A percentile compares a stretch with the other conserved stretches of the same genome.
These are phyloP conservation scores for Batrachochytrium dendrobatidis DNA, from an alignment of 371 early-diverging fungal species.

Conservation along the genomic window DNA sequence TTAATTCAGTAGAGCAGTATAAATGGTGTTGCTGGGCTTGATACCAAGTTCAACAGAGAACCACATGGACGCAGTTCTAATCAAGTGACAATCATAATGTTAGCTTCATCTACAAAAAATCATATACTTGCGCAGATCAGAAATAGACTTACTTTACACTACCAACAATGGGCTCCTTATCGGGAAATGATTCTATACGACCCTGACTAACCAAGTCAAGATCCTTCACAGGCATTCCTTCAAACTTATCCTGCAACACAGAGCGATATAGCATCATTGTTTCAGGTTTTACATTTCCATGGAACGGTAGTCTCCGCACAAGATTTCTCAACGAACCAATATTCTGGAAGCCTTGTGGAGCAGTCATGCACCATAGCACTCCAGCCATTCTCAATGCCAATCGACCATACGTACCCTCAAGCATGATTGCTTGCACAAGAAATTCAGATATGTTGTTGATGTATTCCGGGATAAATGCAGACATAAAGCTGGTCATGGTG, in stretches of 20 bases:
- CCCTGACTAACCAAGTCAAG: conserved; percentile 18
- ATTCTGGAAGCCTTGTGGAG: conserved; percentile 5
- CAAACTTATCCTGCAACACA: conserved; percentile 3
- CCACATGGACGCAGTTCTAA: not conserved
- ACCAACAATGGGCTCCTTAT: conserved; percentile 4
- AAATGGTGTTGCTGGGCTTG: not conserved
- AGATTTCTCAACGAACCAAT: conserved; percentile 19
- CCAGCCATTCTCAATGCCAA: conserved; percentile 25
- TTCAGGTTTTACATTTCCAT: conserved; percentile 5
- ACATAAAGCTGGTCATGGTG: conserved; percentile 23
- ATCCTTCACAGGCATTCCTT: conserved; percentile 9
- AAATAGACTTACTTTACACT: conserved; percentile 1
- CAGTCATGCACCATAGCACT: conserved; percentile 27
- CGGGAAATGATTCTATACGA: conserved; percentile 10
- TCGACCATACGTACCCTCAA: conserved; percentile 11
- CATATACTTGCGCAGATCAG: not conserved
- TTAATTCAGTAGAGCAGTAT: not conserved
- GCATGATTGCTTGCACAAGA: conserved; percentile 16
- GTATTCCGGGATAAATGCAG: conserved; percentile 27
- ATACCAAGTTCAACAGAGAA: not conserved
- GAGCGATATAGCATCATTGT: not conserved
- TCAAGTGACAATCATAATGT: not conserved
- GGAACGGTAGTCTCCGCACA: conserved; percentile 24
- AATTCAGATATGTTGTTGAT: conserved; percentile 29
- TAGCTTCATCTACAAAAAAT: not conserved